Base-by-base conservation (phyloP, 495 filamentous ascomycete species). In the Podospora comata region DNA sequence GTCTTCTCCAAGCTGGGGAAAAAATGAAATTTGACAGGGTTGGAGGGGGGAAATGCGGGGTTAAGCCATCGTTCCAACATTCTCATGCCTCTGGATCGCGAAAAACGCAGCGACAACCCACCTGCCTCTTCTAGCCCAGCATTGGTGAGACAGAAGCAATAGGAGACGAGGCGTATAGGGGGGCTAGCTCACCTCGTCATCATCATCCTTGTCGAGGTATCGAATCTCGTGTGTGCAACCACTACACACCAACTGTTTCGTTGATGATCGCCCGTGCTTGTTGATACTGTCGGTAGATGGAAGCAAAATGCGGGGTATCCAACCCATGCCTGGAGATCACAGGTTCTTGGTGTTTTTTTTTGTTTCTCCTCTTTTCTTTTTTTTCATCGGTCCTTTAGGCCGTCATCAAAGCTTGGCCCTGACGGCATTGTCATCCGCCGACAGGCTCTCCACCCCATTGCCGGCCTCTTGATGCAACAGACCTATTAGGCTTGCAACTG, bases 111-210 rank as follows among this genome's bases (percentile, higher is more conserved):
- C 27, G 59, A 64, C 64, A 58, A 28, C 64, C 64, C 62, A 73
- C 71, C 68, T 73, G 66, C 71, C 70, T 67, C 3, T 69, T 73
- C 67, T 54, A 60, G 68, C 16, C 16, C 44, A 23, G 67, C 23
- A 56, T 19, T 32, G 44, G n/a, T 28, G 18, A 63, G 55, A 11
- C 1, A 23, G 23, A 65, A 59, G 34, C 32, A 64, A 28, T 62
- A 65, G 32, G 20, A 55, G 61, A 15, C 16, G 67, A 54, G 62
- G 60, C 30, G 32, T 67, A 64, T 67, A 65, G 32, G 64, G 23
- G 23, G 23, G 23, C 23, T 23, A 26, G 28, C 5, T 19, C 23
- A 58, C n/a, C 9, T 44, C n/a, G 48, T 66, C 62, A 18, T 66
- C 62, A 60, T 62, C 5, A 23, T 23, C 23, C 23, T 15, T 58